These are phyloP conservation scores for Volvox reticuliferus DNA, from an alignment of 139 green algal species.

Conservation along the genomic window DNA sequence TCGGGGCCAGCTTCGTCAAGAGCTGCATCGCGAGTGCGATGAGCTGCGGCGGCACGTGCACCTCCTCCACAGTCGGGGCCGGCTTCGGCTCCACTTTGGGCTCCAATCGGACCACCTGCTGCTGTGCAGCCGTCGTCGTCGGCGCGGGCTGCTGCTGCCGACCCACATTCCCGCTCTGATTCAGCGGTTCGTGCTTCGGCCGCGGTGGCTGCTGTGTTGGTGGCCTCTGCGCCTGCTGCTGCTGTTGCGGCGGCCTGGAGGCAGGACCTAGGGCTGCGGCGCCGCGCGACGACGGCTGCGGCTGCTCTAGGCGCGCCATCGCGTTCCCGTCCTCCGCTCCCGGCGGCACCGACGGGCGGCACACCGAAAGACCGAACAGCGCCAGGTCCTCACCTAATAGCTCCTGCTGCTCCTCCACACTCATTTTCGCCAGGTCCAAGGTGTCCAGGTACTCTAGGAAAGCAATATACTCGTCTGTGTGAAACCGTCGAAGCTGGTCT, in stretches of 20 bases:
- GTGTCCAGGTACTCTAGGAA: conserved; percentile 42
- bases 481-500: conserved; percentile 34
- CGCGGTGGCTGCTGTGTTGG: neutral
- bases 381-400: conserved; percentile 20
- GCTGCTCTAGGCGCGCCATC: neutral
- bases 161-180: neutral
- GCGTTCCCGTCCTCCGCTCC: neutral
- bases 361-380: conserved; percentile 36
- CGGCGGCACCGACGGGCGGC: neutral
- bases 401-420: conserved; percentile 37
- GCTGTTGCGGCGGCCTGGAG: neutral
- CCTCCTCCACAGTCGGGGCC: neutral
- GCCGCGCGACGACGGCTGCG: neutral
- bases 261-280: neutral
- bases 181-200: neutral
- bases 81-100: neutral
- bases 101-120: neutral
- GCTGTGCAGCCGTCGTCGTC: neutral
- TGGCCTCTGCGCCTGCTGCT: neutral
- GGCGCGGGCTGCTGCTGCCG: neutral
- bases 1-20: neutral
- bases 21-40: conserved; percentile 1
- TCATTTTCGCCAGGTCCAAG: conserved; percentile 24
- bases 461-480: conserved; percentile 41
- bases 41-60: conserved; percentile 14